Evolutionary conservation across 1,139 yeast species (phyloP).

Genomic region (Suhomyces bribrorum): DNA sequence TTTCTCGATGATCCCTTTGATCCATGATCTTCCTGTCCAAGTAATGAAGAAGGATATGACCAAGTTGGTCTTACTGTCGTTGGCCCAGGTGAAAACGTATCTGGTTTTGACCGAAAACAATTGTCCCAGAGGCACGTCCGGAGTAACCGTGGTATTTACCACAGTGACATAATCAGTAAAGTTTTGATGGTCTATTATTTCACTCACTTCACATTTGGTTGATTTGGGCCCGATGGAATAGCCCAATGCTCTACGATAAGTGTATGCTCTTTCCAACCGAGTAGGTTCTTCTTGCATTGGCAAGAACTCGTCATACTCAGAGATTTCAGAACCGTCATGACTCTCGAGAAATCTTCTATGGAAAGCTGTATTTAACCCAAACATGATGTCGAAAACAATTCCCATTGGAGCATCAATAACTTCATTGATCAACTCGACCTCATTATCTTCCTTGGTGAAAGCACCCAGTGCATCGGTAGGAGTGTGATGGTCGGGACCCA

Average conservation of each 20-base stretch:
- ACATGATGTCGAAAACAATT: conserved; percentile 46
- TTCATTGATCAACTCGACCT: conserved; percentile 37
- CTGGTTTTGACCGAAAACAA: conserved; percentile 54
- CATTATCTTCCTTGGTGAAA: conserved; percentile 26
- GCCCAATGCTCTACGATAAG: conserved; percentile 50
- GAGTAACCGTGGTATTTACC: conserved; percentile 46
- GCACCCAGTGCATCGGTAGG: conserved; percentile 30
- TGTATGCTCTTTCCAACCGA: conserved; percentile 35
- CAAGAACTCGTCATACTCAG: conserved; percentile 41
- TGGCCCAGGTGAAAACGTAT: conserved; percentile 51
- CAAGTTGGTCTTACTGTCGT: conserved; percentile 40
- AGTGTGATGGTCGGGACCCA: conserved; percentile 44
- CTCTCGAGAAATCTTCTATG: conserved; percentile 41
- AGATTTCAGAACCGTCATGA: conserved; percentile 51
- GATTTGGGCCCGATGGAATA: conserved; percentile 61
- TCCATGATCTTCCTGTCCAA: conserved; percentile 62
- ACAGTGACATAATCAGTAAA: conserved; percentile 39
- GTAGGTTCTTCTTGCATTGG: conserved; percentile 36
- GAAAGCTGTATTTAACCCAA: conserved; percentile 45
- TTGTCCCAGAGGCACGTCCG: conserved; percentile 63
- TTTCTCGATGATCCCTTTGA: conserved; percentile 54
- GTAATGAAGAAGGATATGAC: conserved; percentile 46
- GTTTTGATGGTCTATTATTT: conserved; percentile 44
- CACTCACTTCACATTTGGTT: conserved; percentile 52
- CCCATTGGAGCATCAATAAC: conserved; percentile 51